A percentile compares a stretch with the other conserved stretches of the same genome.
Conservation (phyloP, 1,284 basidiomycete genomes). For the Jaminaea rosea region DNA sequence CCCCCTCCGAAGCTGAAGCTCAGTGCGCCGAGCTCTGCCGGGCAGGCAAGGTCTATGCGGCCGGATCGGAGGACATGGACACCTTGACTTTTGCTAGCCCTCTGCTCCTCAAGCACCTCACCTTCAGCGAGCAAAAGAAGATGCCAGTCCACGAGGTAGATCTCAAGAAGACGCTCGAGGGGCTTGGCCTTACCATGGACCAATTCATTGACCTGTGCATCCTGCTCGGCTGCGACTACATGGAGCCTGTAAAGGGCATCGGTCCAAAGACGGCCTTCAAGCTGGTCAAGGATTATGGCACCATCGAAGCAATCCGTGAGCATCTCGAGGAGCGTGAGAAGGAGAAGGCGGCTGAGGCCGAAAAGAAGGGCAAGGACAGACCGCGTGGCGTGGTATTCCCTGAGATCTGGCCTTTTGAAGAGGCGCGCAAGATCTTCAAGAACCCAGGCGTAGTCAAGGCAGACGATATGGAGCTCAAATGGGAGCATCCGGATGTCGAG, state of each 20-base stretch:
- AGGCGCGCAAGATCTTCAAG: conserved; percentile 80
- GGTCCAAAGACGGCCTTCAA: conserved; percentile 94
- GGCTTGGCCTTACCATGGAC: conserved; percentile 83
- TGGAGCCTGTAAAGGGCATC: conserved; percentile 88
- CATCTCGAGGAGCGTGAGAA: conserved; percentile 54
- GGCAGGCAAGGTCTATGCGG: conserved; percentile 89
- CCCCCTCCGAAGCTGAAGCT: conserved; percentile 95
- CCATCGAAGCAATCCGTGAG: conserved; percentile 68
- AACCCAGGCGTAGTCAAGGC: conserved; percentile 81
- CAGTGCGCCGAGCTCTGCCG: conserved; percentile 95
- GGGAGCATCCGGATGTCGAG: conserved; percentile 86
- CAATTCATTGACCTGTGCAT: conserved; percentile 96
- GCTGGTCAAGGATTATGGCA: conserved; percentile 76
- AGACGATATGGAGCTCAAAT: conserved; percentile 84
- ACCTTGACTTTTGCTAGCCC: conserved; percentile 92
- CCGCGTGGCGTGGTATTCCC: conserved; percentile 54
- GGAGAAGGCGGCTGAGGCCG: conserved; percentile 7
- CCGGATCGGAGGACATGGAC: conserved; percentile 99
- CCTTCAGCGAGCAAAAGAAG: conserved; percentile 97
- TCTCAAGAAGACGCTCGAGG: conserved; percentile 72
- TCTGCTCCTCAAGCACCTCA: conserved; percentile 85
- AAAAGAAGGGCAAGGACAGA: conserved; percentile 56
- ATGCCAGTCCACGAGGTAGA: conserved; percentile 91
- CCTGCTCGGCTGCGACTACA: conserved; percentile 92
- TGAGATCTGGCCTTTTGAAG: conserved; percentile 92